Evolutionary conservation across 768 basidiomycete species (phyloP), one percentile per base, ranked within the genome.

Genomic region (Aureoboletus auriporus): DNA sequence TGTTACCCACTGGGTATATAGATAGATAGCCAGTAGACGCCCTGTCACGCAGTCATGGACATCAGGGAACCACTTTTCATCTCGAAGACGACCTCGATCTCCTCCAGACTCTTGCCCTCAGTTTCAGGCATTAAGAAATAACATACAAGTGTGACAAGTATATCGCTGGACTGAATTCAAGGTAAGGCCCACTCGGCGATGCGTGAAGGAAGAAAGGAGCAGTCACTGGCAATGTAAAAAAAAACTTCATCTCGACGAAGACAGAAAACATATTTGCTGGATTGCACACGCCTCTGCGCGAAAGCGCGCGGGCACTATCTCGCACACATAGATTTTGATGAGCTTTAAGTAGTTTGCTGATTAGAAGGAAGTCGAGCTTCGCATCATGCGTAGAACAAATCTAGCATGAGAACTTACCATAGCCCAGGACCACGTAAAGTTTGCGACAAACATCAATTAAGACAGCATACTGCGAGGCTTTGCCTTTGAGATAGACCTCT

Each of bases 171-270:
- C 72, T 70, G 46, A 75, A 77, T 39, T 76, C 56, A 60, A 78
- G 77, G 55, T 77, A 77, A 1, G 73, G 73, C 2, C 73, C 75
- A 2, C 70, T 77, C 8, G 69, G 65, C 6, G 73, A 75, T 39
- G 64, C 60, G 3, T 65, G 60, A 39, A 77, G 69, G 65, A 77
- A 78, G 30, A 75, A 58, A 16, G 76, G 74, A 13, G 75, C 73
- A 17, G 74, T 67, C 55, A n/a, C n/a, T n/a, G n/a, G n/a, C n/a
- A n/a, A n/a, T n/a, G n/a, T n/a, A n/a, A n/a, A n/a, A n/a, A n/a
- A n/a, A n/a, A n/a, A n/a, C n/a, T n/a, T n/a, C n/a, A n/a, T n/a
- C n/a, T n/a, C n/a, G n/a, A n/a, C n/a, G n/a, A n/a, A n/a, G n/a
- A n/a, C n/a, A n/a, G n/a, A n/a, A n/a, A n/a, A n/a, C n/a, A n/a